Evolutionary conservation across 106 monocot species (phyloP), one percentile per base, ranked within the genome.

Genomic region (Agapanthus africanus): DNA sequence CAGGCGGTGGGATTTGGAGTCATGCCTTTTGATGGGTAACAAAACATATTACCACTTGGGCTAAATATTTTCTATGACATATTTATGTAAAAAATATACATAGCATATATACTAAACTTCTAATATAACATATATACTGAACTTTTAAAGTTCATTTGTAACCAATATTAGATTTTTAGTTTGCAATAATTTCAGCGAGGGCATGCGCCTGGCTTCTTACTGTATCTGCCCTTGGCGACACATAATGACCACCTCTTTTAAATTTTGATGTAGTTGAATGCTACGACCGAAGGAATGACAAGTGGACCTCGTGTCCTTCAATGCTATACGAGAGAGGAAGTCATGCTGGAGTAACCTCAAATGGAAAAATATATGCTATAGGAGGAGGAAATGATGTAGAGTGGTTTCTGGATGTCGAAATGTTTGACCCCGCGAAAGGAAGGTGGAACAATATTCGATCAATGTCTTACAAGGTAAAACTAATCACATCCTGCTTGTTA

Each of bases 351-450:
- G 79, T 75, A 59, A 76, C 76, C 19, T 74, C 88, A 39, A 78
- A 84, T 42, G 76, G 67, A 10, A 95, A 88, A 59, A 84, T 95
- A 66, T 95, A 59, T 80, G 95, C 88, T 44, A 88, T 95, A 70
- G 95, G 95, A 40, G 95, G 95, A 62, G 84, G 95, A 40, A 63
- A 91, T 77, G 86, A 81, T 40, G 11, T 16, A 13, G 71, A 76
- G 1, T 67, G 73, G 60, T 86, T 88, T 51, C 71, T 88, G 47
- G 80, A 86, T 54, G 85, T 95, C 46, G 95, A 95, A 77, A 86
- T 91, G 79, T 78, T 88, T 69, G 86, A 95, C 79, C 91, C 95
- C 34, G 62, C 62, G 40, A 66, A 84, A 27, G 91, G 82, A 41
- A 81, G 54, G 38, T 95, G 95, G 95, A 76, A 84, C 10, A 42